Percentiles rank a stretch among this genome's conserved stretches.
Conservation (phyloP, 2,329 filamentous ascomycete genomes). For the Penicillium polonicum region DNA sequence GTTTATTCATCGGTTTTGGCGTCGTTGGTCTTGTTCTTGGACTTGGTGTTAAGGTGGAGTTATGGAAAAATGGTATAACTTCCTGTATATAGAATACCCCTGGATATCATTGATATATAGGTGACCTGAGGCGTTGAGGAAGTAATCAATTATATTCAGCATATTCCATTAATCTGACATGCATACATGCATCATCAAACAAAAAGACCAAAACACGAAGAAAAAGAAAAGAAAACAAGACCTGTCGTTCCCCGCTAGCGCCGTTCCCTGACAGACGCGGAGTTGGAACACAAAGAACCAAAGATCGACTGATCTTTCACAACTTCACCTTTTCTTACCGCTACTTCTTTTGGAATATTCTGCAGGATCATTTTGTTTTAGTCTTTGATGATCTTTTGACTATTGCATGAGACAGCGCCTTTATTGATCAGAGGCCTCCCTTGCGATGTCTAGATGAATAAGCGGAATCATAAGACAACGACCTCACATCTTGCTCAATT, state of each 20-base stretch:
- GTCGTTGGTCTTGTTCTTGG: not conserved
- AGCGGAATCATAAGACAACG: constrained; percentile 5
- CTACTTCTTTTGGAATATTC: not conserved
- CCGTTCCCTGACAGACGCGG: constrained; percentile 11
- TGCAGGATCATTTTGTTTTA: not conserved
- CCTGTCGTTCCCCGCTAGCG: not conserved
- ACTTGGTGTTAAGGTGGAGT: not conserved
- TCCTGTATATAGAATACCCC: constrained; percentile 27
- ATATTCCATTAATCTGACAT: not conserved
- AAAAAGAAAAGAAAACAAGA: not conserved
- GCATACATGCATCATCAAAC: too few relatives aligned
- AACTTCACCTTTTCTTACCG: not conserved
- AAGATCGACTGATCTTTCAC: constrained; percentile 2
- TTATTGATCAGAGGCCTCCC: constrained; percentile 5
- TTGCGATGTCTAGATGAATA: constrained; percentile 14
- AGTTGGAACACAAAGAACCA: constrained; percentile 9
- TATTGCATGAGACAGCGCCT: constrained; percentile 3
- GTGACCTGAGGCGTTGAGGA: constrained; percentile 16
- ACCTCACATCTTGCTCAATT: not conserved
- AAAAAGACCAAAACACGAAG: not conserved
- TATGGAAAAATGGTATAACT: constrained; percentile 5
- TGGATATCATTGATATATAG: constrained; percentile 16
- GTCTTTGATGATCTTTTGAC: not conserved
- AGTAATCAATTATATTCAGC: constrained; percentile 5
- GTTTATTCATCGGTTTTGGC: constrained; percentile 8